Evolutionary conservation across 352 stramenopile species (phyloP).

Genomic region (Globisporangium cylindrosporum): DNA sequence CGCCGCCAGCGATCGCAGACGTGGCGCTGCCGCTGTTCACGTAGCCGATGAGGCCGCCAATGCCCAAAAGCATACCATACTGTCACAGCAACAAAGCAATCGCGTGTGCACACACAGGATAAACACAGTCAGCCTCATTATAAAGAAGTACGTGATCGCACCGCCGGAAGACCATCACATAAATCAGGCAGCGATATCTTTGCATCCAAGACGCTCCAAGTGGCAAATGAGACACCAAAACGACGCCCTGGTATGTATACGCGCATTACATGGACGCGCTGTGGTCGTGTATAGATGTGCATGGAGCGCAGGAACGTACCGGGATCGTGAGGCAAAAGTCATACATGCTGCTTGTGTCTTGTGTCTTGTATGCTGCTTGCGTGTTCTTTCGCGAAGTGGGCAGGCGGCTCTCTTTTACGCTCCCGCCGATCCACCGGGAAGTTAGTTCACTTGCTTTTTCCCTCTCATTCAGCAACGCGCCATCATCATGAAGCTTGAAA

Average conservation of each 20-base stretch:
- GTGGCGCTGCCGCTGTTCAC: constrained; percentile 71
- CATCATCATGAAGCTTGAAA: neutral
- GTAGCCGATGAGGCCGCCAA: constrained; percentile 73
- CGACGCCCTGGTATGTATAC: neutral
- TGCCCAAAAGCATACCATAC: constrained; percentile 71
- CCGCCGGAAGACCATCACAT: neutral
- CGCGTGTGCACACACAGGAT: neutral
- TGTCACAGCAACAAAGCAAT: constrained; percentile 19
- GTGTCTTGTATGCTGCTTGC: neutral
- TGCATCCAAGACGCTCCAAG: constrained; percentile 1
- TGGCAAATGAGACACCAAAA: neutral
- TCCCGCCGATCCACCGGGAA: neutral
- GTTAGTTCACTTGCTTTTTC: neutral
- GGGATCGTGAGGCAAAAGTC: constrained; percentile 88
- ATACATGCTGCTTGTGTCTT: constrained; percentile 47
- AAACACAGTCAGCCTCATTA: constrained; percentile 3
- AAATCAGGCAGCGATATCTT: neutral
- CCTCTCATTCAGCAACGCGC: constrained; percentile 2
- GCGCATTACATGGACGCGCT: neutral
- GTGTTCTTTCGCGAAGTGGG: constrained; percentile 6
- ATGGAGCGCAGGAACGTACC: constrained; percentile 34
- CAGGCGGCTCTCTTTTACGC: neutral
- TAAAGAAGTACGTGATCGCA: neutral
- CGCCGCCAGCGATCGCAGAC: constrained; percentile 58
- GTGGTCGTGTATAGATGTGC: neutral